Conservation (phyloP, 495 filamentous ascomycete species). For the Podospora fimiseda region DNA sequence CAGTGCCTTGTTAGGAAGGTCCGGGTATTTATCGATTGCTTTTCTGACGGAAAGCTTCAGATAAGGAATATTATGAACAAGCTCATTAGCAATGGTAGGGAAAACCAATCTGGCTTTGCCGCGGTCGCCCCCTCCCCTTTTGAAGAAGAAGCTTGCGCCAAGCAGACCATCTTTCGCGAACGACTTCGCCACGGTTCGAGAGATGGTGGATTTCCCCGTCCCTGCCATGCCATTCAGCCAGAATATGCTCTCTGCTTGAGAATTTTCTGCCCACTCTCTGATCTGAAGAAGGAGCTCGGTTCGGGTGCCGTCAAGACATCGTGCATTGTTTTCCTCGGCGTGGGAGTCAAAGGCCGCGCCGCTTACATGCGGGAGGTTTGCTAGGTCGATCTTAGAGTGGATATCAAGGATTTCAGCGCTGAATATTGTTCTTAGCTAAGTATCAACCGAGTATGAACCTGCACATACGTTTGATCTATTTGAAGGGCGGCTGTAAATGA, state of each 20-base stretch:
- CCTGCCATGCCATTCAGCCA: conserved; percentile 44
- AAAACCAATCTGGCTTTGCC: conserved; percentile 37
- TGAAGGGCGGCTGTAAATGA: conserved; percentile 32
- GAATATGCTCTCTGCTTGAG: conserved; percentile 27
- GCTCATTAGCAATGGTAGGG: conserved; percentile 40
- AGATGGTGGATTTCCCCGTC: conserved; percentile 43
- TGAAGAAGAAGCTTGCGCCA: conserved; percentile 48
- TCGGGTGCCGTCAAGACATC: conserved; percentile 25
- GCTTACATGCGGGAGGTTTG: conserved; percentile 8
- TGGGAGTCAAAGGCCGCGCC: conserved; percentile 27
- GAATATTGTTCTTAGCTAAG: no score
- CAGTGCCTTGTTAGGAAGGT: conserved; percentile 32
- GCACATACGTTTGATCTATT: conserved; percentile 36
- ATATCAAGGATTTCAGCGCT: background rate
- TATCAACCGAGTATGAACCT: background rate
- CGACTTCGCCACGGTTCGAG: conserved; percentile 31
- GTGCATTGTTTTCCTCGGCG: conserved; percentile 22
- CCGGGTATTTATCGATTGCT: conserved; percentile 32
- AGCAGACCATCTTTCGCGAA: conserved; percentile 16
- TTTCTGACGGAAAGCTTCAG: conserved; percentile 25
- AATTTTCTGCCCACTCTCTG: conserved; percentile 9
- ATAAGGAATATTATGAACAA: conserved; percentile 23
- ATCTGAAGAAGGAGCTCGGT: conserved; percentile 20
- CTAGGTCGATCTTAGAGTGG: conserved; percentile 5
- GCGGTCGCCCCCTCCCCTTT: conserved; percentile 38